Evolutionary conservation across 805 yeast species (phyloP).

Genomic region (Candida verbasci): DNA sequence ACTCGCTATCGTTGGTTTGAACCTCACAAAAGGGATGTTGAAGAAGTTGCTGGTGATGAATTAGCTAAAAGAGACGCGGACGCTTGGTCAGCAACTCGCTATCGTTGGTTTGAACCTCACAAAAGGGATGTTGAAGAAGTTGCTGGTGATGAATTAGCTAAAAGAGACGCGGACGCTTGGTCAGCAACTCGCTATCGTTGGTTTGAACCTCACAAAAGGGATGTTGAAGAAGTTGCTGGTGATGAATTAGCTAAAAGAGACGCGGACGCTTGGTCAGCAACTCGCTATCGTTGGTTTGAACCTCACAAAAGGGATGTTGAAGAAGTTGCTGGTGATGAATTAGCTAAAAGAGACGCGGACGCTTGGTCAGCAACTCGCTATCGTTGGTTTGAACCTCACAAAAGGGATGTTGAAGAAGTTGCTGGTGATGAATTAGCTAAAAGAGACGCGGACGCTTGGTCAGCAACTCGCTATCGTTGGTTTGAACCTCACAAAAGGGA

Average conservation of each 20-base stretch:
- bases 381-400: too few species aligned
- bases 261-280: too few species aligned
- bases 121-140: constrained; percentile 2
- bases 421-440: too few species aligned
- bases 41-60: constrained; percentile 1
- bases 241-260: background rate
- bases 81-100: constrained; percentile 2
- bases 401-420: too few species aligned
- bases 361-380: too few species aligned
- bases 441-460: too few species aligned
- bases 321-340: too few species aligned
- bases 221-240: constrained; percentile 3
- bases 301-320: constrained; percentile 2
- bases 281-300: constrained; percentile 2
- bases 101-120: constrained; percentile 3
- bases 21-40: constrained; percentile 2
- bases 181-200: constrained; percentile 1
- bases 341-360: too few species aligned
- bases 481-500: too few species aligned
- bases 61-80: background rate
- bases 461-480: too few species aligned
- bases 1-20: constrained; percentile 2
- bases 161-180: background rate
- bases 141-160: background rate
- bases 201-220: constrained; percentile 3